Evolutionary conservation across 2,329 filamentous ascomycete genomes (phyloP).

Genomic region (Cytospora leucostoma): DNA sequence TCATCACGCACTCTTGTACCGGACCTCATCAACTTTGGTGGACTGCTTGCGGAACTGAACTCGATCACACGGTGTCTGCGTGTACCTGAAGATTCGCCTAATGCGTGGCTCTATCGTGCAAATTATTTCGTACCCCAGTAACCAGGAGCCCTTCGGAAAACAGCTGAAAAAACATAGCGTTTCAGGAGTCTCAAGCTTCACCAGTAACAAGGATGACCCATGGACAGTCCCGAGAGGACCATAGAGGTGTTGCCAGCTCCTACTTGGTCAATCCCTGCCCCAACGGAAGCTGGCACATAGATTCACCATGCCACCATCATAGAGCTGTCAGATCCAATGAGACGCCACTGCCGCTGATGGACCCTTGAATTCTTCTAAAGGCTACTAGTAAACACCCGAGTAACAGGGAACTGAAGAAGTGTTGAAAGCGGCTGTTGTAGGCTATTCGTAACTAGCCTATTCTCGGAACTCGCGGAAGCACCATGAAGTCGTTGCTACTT

Average conservation of each 20-base stretch:
- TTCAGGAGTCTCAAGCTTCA: not conserved
- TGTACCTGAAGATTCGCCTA: slow-evolving; percentile 34
- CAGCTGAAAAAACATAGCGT: not conserved
- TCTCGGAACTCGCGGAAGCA: no score
- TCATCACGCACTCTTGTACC: not conserved
- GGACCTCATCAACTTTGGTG: not conserved
- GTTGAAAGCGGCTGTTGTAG: slow-evolving; percentile 28
- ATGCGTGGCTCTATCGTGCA: slow-evolving; percentile 35
- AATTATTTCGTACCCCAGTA: slow-evolving; percentile 18
- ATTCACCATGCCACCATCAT: slow-evolving; percentile 29
- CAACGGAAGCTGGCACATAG: slow-evolving; percentile 32
- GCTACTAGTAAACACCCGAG: slow-evolving; percentile 33
- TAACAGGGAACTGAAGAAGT: slow-evolving; percentile 32
- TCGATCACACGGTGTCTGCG: slow-evolving; percentile 32
- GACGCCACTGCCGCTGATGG: slow-evolving; percentile 31
- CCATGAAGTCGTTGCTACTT: no score
- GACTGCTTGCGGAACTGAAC: slow-evolving; percentile 32
- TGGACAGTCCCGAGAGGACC: not conserved
- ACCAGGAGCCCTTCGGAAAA: not conserved
- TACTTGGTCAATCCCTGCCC: slow-evolving; percentile 34
- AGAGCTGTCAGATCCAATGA: slow-evolving; percentile 30
- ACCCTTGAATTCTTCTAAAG: slow-evolving; percentile 35
- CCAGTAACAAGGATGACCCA: not conserved
- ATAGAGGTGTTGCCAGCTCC: slow-evolving; percentile 26
- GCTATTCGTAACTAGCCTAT: no score